These are phyloP conservation scores for Pseudopyricularia javanii DNA, from an alignment of 2,329 filamentous ascomycete species.

Conservation along the genomic window DNA sequence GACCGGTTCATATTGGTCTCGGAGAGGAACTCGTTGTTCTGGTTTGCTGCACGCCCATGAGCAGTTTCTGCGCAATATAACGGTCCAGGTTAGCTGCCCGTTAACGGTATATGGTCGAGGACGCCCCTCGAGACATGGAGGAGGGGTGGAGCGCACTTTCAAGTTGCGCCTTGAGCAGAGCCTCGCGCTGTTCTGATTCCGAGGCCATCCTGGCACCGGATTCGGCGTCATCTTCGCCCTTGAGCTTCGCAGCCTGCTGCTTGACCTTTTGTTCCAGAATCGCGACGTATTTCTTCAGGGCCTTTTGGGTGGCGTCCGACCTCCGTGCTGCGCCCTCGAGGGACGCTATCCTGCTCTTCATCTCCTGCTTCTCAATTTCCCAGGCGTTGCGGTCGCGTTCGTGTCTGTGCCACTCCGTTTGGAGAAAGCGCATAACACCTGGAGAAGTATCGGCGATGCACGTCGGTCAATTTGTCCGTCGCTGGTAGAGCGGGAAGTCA, in stretches of 20 bases:
- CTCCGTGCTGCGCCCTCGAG: constrained; percentile 83
- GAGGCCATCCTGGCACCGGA: constrained; percentile 9
- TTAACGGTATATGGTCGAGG: neutral
- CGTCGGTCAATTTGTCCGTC: neutral
- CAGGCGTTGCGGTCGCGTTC: constrained; percentile 95
- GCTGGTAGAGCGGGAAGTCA: neutral
- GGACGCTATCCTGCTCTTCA: constrained; percentile 93
- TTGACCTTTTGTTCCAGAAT: constrained; percentile 83
- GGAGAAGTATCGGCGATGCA: neutral
- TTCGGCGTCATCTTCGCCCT: constrained; percentile 30
- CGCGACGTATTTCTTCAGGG: constrained; percentile 77
- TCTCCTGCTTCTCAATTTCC: constrained; percentile 98
- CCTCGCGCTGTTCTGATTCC: constrained; percentile 38
- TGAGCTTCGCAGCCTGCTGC: constrained; percentile 64
- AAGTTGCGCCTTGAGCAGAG: constrained; percentile 44
- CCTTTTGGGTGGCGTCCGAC: constrained; percentile 78
- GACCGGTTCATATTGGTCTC: constrained; percentile 7
- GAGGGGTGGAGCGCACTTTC: constrained; percentile 29
- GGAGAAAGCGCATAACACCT: constrained; percentile 98
- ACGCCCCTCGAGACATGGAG: neutral
- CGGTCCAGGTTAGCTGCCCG: neutral
- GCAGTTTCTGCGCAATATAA: neutral
- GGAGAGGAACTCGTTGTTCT: neutral
- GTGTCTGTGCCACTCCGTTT: constrained; percentile 98
- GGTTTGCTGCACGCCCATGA: neutral